Evolutionary conservation across 805 yeast genomes (phyloP), one percentile per base, ranked within the genome.

Genomic region (Candida chauliodis): DNA sequence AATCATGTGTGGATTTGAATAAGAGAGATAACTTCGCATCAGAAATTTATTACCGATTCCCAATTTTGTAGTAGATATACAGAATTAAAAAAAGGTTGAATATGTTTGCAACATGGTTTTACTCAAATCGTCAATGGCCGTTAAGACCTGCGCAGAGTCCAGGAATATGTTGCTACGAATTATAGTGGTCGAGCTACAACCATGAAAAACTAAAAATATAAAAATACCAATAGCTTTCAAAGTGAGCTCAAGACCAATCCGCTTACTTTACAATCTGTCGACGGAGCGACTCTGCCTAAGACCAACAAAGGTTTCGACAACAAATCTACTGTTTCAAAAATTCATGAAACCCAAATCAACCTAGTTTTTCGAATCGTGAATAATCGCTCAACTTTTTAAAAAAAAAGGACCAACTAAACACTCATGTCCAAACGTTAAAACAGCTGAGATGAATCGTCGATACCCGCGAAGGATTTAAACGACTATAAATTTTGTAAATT

Each of bases 91-190:
- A 26, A 26, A n/a, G 14, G 18, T 13, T 8, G n/a, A 38, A 59
- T 53, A 81, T 91, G 97, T 91, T 62, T 71, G 95, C 97, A 81
- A 88, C 95, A 91, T 90, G 98, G 98, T 90, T 90, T 86, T 86
- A 89, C 98, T 91, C 96, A 86, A 87, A 80, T 93, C 95, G 83
- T 81, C 79, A 91, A 74, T 56, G 79, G 95, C 80, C 93, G 69
- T 76, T 37, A 57, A 73, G 84, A 79, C 83, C 85, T 84, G 75
- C 95, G 95, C 83, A 90, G 91, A 79, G 96, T 88, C 76, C 84
- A 91, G 98, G 98, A 91, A 91, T 91, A 91, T 91, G 95, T 91
- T 79, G 96, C 95, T 72, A 68, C 81, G 75, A 63, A 63, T 63
- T 66, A 76, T 69, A 35, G 63, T 68, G 83, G 73, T 71, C 83